These are phyloP conservation scores for Pseudonitzschia delicatissima DNA, from an alignment of 108 stramenopile species.

Conservation along the genomic window DNA sequence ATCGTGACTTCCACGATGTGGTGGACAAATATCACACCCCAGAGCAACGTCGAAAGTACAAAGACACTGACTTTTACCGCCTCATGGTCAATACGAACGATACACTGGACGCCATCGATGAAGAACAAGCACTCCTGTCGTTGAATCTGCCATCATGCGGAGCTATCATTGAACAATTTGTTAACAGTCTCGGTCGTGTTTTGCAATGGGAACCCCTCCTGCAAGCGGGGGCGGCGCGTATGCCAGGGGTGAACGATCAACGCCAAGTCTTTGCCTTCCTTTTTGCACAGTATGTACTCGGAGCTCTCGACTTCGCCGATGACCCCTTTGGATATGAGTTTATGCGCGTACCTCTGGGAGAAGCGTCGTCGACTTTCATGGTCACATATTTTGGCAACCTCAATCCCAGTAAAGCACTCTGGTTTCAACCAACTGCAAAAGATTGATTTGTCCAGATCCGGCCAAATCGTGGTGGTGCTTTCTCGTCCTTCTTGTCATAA, in stretches of 20 bases:
- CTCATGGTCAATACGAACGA: slow-evolving; percentile 39
- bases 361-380: slow-evolving; percentile 10
- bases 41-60: slow-evolving; percentile 25
- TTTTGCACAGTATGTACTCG: slow-evolving; percentile 34
- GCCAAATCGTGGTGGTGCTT: too few species aligned
- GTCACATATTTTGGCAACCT: not conserved
- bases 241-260: not conserved
- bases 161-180: slow-evolving; percentile 36
- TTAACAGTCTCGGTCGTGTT: slow-evolving; percentile 31
- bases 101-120: slow-evolving; percentile 40
- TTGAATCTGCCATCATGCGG: slow-evolving; percentile 30
- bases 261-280: slow-evolving; percentile 2
- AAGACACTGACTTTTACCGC: slow-evolving; percentile 23
- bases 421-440: too few species aligned
- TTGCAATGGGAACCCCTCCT: slow-evolving; percentile 13
- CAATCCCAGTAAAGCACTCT: too few species aligned
- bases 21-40: slow-evolving; percentile 47
- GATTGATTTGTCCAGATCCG: too few species aligned
- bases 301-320: slow-evolving; percentile 34
- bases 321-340: slow-evolving; percentile 33
- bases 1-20: slow-evolving; percentile 41
- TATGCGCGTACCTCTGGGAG: slow-evolving; percentile 21
- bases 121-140: slow-evolving; percentile 27
- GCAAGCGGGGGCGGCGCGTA: not conserved
- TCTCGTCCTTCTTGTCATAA: too few species aligned